These are phyloP conservation scores for Tylopilus subfusipes DNA, from an alignment of 768 basidiomycete species.

Conservation along the genomic window DNA sequence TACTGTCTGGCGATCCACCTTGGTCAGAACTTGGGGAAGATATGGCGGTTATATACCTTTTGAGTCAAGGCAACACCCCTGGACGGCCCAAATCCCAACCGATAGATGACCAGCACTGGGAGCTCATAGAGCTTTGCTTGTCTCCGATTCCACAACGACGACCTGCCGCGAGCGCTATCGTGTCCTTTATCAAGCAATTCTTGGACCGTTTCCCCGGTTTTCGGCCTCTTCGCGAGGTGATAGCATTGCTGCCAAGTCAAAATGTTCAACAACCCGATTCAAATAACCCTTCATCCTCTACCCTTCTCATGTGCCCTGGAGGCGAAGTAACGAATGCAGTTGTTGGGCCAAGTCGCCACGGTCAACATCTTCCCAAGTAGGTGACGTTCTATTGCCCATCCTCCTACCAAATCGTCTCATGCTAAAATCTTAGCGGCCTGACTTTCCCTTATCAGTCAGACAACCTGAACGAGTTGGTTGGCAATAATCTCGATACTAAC, in stretches of 20 bases:
- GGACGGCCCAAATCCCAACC: neutral
- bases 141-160: neutral
- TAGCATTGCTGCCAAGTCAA: neutral
- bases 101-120: too few relatives aligned
- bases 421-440: neutral
- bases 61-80: neutral
- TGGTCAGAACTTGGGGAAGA: neutral
- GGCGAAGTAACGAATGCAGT: neutral
- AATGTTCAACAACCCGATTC: neutral
- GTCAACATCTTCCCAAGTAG: neutral
- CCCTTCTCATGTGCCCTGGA: neutral
- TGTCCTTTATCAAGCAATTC: neutral
- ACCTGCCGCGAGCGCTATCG: neutral
- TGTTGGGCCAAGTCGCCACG: neutral
- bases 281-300: neutral
- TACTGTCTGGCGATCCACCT: too few relatives aligned
- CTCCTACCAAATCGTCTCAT: neutral
- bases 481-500: too few relatives aligned
- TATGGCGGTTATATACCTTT: neutral
- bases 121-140: neutral
- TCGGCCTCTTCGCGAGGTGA: too few relatives aligned
- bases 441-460: neutral
- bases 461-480: too few relatives aligned
- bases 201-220: neutral
- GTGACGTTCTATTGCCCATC: neutral